Percentiles rank a stretch among this genome's conserved stretches.
phyloP scores from a whole-genome alignment of 768 basidiomycete genomes.

The Paxillus rubicundulus region DNA sequence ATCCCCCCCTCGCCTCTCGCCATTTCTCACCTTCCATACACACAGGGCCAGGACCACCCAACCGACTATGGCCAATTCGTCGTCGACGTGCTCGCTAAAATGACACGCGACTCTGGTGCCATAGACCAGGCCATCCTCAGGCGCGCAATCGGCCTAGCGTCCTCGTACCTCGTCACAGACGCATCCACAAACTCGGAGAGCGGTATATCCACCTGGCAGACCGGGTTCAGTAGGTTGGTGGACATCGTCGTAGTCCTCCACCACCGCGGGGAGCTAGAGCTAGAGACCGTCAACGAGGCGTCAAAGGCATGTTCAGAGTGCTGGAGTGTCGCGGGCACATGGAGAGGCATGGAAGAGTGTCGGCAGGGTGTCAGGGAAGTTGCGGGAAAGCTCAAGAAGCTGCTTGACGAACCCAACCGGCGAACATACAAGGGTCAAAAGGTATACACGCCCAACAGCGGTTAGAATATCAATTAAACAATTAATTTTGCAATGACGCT shows the following conservation, averaged over 20 bases:
- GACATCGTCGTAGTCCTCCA: constrained; percentile 76
- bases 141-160: constrained; percentile 64
- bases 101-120: constrained; percentile 41
- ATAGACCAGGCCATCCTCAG: constrained; percentile 65
- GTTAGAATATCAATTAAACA: constrained; percentile 1
- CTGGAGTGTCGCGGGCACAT: constrained; percentile 69
- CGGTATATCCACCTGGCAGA: constrained; percentile 62
- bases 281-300: constrained; percentile 73
- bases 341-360: constrained; percentile 64
- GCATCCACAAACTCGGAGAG: constrained; percentile 55
- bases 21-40: background rate
- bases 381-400: constrained; percentile 56
- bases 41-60: constrained; percentile 35
- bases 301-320: constrained; percentile 68
- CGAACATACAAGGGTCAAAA: constrained; percentile 32
- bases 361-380: constrained; percentile 59
- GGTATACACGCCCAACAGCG: constrained; percentile 30
- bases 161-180: constrained; percentile 79
- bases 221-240: constrained; percentile 65
- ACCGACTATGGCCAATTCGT: constrained; percentile 67
- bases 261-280: constrained; percentile 60
- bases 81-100: constrained; percentile 49
- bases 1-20: background rate
- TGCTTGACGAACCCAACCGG: constrained; percentile 36
- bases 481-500: background rate